Conservation (phyloP, 2,329 filamentous ascomycete genomes). For the Scedosporium aurantiacum region DNA sequence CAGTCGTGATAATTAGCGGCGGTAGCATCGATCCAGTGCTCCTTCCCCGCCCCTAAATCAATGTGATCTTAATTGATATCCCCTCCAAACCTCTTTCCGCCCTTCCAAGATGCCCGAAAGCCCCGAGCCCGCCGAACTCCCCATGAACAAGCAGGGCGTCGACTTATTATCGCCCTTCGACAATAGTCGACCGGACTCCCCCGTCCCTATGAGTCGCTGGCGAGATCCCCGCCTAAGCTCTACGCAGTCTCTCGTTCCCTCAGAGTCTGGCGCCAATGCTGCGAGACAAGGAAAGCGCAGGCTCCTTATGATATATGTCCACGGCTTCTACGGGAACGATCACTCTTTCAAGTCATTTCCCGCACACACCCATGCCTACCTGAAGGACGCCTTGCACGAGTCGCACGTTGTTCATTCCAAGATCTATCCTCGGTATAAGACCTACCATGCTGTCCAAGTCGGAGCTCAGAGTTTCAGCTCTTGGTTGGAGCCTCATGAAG, state of each 20-base stretch:
- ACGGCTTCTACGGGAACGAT: slow-evolving; percentile 84
- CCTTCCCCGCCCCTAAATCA: too few relatives aligned
- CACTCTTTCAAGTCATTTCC: slow-evolving; percentile 82
- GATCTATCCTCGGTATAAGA: slow-evolving; percentile 71
- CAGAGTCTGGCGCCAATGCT: slow-evolving; percentile 11
- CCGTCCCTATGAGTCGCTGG: not conserved
- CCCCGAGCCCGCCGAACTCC: not conserved
- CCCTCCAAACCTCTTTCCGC: not conserved
- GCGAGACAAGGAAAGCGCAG: slow-evolving; percentile 27
- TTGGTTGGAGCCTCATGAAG: slow-evolving; percentile 73
- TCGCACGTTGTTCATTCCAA: slow-evolving; percentile 79
- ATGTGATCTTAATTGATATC: not conserved
- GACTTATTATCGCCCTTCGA: not conserved
- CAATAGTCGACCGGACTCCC: not conserved
- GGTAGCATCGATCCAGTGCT: too few relatives aligned
- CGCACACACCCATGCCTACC: slow-evolving; percentile 68
- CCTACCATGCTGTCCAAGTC: slow-evolving; percentile 58
- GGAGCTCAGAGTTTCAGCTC: slow-evolving; percentile 73
- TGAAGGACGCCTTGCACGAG: slow-evolving; percentile 55
- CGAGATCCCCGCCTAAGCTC: slow-evolving; percentile 38
- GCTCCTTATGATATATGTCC: slow-evolving; percentile 72
- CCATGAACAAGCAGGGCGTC: not conserved
- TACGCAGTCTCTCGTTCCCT: slow-evolving; percentile 29
- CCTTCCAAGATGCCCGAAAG: too few relatives aligned
- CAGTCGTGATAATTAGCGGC: too few relatives aligned